Percentiles rank a stretch among this genome's conserved stretches.
Conservation (phyloP, 1,139 yeast species). For the Meyerozyma smithsonii region DNA sequence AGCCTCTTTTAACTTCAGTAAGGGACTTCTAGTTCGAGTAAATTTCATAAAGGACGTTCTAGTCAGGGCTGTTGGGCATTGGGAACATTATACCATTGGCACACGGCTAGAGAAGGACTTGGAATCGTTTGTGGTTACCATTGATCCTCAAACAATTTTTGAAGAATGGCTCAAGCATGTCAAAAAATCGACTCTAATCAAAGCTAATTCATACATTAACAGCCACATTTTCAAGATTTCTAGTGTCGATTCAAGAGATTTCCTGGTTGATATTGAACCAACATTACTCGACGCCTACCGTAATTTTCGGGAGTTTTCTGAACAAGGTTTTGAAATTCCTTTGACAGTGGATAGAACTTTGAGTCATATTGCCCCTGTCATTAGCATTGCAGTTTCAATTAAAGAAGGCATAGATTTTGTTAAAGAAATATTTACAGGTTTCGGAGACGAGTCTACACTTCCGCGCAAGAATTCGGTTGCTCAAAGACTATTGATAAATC, state of each 20-base stretch:
- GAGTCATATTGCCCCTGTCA: not conserved
- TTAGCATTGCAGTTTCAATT: not conserved
- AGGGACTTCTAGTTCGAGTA: not conserved
- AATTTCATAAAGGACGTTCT: not conserved
- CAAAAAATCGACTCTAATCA: not conserved
- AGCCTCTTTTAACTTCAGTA: not conserved
- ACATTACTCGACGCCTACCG: not conserved
- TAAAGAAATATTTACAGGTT: not conserved
- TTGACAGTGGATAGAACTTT: not conserved
- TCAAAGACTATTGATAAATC: not conserved
- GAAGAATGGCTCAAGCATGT: not conserved
- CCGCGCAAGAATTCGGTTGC: not conserved
- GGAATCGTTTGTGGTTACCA: not conserved
- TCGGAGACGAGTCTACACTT: not conserved
- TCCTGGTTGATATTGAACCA: not conserved
- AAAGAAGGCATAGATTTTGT: not conserved
- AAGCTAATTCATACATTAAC: not conserved
- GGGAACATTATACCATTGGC: constrained; percentile 1
- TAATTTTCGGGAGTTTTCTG: not conserved
- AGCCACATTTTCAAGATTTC: not conserved
- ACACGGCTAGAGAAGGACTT: not conserved
- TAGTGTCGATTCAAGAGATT: not conserved
- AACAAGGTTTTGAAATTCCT: not conserved
- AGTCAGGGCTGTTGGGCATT: not conserved
- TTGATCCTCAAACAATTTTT: not conserved